Conservation (phyloP, 306 rosid genomes). For the Acacia acuminata region DNA sequence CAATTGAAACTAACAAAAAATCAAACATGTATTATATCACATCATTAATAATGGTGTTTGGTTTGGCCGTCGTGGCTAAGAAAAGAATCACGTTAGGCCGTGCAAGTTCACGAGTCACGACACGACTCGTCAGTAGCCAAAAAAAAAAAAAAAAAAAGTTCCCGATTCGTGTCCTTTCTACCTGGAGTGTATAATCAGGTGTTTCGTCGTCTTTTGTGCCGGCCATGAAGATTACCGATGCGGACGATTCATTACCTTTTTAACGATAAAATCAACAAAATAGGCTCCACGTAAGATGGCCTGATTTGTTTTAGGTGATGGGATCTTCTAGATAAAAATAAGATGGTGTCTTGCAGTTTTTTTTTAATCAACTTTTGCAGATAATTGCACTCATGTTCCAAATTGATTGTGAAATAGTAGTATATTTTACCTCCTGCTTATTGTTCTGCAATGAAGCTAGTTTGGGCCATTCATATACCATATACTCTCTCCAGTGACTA, state of each 20-base stretch:
- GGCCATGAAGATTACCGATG: neutral
- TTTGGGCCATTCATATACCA: no score
- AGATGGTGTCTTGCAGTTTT: neutral
- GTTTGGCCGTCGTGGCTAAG: no score
- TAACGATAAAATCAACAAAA: neutral
- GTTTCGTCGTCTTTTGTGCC: neutral
- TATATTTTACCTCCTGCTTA: neutral
- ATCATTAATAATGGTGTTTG: no score
- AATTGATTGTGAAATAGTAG: neutral
- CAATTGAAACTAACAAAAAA: no score
- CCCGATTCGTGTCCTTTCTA: neutral
- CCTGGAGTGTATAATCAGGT: neutral
- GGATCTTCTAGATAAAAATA: neutral
- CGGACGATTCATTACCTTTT: neutral
- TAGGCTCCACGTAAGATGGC: neutral
- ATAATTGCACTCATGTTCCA: neutral
- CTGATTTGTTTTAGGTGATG: neutral
- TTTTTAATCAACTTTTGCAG: neutral
- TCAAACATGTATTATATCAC: no score
- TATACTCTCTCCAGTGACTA: no score
- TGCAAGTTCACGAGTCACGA: no score
- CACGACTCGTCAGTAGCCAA: neutral
- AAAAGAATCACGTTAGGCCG: neutral
- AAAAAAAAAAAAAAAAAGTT: no score
- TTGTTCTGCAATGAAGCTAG: no score